phyloP scores from a whole-genome alignment of 768 basidiomycete genomes.

The Trametes meyenii region DNA sequence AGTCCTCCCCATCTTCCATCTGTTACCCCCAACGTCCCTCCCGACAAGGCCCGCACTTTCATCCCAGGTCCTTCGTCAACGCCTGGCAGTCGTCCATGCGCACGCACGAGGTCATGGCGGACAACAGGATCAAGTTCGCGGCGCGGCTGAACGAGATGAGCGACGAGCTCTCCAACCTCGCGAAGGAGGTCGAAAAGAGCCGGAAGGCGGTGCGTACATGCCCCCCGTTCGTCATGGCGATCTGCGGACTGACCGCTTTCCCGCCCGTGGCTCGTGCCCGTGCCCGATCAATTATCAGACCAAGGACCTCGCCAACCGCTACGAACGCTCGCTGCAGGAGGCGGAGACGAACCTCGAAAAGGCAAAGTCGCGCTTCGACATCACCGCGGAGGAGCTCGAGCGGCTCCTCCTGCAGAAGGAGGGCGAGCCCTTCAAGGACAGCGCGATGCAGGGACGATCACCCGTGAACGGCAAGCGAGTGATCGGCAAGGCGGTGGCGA shows the following conservation, averaged over 20 bases:
- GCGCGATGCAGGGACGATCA: conserved; percentile 63
- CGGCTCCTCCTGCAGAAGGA: conserved; percentile 92
- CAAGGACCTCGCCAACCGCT: conserved; percentile 87
- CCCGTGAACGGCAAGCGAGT: conserved; percentile 74
- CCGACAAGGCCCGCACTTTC: background rate
- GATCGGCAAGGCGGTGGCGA: conserved; percentile 89
- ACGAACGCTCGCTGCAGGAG: conserved; percentile 87
- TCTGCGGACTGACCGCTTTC: background rate
- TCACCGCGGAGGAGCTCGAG: conserved; percentile 92
- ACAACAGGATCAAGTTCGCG: conserved; percentile 85
- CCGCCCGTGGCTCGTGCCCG: background rate
- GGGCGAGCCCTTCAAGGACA: conserved; percentile 89
- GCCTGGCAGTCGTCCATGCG: conserved; percentile 90
- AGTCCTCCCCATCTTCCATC: conserved; percentile 27
- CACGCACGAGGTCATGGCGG: conserved; percentile 88
- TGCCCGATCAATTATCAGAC: conserved; percentile 50
- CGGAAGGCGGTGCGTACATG: conserved; percentile 72
- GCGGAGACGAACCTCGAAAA: conserved; percentile 88
- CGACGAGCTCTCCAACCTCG: conserved; percentile 84
- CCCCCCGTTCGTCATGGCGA: background rate
- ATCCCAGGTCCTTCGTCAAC: conserved; percentile 55
- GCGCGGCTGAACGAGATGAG: conserved; percentile 93
- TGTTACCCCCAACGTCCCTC: no score
- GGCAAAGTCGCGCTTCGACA: conserved; percentile 82
- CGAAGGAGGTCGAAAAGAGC: conserved; percentile 93